Base-by-base conservation (phyloP, 2,329 filamentous ascomycete species). In the Neopestalotiopsis sp. region DNA sequence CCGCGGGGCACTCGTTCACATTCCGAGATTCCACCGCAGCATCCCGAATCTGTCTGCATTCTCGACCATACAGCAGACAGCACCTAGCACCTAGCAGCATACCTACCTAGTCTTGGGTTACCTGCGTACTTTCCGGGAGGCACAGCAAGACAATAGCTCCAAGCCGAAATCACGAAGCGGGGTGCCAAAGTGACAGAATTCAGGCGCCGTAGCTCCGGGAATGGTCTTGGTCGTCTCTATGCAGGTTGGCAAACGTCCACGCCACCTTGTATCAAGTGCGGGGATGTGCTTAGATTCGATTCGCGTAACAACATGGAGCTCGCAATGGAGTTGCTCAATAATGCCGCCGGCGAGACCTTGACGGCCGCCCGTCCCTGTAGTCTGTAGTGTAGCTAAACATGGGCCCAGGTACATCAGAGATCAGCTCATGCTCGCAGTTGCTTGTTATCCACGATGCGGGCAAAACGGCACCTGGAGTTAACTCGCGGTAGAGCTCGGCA, bases 251-350 rank as follows among this genome's bases (percentile, higher is more conserved):
- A 24, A 66, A 38, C 52, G 42, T 49, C 45, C 30, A 34, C 49
- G 63, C 63, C 63, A 66, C 63, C 32, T n/a, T 34, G 17, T 34
- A 58, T 57, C 42, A 66, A 66, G 32, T 66, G 63, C 63, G 63
- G 63, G 63, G 63, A 66, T 56, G 38, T 56, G 63, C 42, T 34
- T 30, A 12, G n/a, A 28, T 66, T 66, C 63, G 13, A 57, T 56
- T 66, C 45, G 63, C 49, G 63, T 66, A 66, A 56, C n/a, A 49
- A 30, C 40, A 49, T 52, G 49, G 24, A n/a, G 32, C 32, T 62
- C 59, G 42, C 28, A 7, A 34, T 62, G 59, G 59, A 62, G 32
- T 62, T 40, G 45, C 59, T 20, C 34, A n/a, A 30, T 30, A 34
- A 59, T 30, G 57, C 57, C 24, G 57, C 57, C 59, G 17, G 10